Base-by-base conservation (phyloP, 2,329 filamentous ascomycete species). In the Sclerotiophoma versabilis region DNA sequence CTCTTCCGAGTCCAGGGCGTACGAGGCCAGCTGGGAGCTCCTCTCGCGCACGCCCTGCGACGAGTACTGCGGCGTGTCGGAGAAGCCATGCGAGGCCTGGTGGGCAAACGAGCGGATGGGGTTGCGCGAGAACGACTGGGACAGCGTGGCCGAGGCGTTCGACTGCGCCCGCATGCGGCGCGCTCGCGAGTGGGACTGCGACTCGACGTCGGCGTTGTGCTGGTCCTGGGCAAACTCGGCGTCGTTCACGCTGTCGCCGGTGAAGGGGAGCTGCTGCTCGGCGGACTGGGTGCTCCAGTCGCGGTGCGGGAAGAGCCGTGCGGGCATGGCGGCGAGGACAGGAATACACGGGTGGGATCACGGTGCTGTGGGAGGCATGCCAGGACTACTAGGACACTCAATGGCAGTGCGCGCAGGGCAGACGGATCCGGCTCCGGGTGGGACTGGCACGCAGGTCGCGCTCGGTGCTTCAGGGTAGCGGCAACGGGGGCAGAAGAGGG, bases 21-120 rank as follows among this genome's bases (percentile, higher is more conserved):
- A 92, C 15, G 86, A 91, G 36, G 92, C 92, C 51, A 96, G 81
- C 75, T 96, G 91, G 45, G 92, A 91, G 2, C 92, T 96, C 70
- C 95, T 89, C 75, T 95, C 88, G 60, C 92, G 88, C 33, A 96
- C 89, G 61, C 87, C 90, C 54, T 87, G 86, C 27, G 83, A 83
- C 32, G 91, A 89, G 74, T 91, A 90, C 64, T 91, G 85, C 15
- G 86, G 83, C 64, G 85, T 89, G 70, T 93, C 90, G 75, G 77
- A 74, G 65, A 83, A 77, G 34, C 86, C 84, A 58, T 86, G 83
- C 30, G 84, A 80, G 32, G 86, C 84, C 48, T 86, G 84, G 61
- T 90, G 87, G 49, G 90, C 86, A 61, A 90, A 91, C 2, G 88
- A 91, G 49, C 89, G 82, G 42, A 88, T 87, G 4, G 88, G 88